phyloP scores from a whole-genome alignment of 2,329 filamentous ascomycete species.

The Neospermospora avenae region DNA sequence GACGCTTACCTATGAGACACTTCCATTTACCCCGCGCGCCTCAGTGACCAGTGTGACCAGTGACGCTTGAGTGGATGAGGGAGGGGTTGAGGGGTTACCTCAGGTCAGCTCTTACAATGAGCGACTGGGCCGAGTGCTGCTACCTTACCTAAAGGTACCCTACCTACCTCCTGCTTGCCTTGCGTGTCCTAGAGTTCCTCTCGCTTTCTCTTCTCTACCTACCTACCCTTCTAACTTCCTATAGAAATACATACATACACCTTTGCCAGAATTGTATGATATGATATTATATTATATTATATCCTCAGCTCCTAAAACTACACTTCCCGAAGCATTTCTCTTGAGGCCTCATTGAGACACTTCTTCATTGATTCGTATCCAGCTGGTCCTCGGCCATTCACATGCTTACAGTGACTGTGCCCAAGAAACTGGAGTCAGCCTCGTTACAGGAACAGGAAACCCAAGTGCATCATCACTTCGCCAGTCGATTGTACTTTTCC shows the following conservation, averaged over 20 bases:
- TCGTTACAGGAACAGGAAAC: conserved; percentile 5
- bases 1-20: too few species aligned
- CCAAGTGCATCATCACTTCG: neutral
- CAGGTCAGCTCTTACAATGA: neutral
- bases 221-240: neutral
- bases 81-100: neutral
- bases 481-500: neutral
- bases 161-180: neutral
- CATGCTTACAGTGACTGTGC: neutral
- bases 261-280: neutral
- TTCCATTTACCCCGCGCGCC: neutral
- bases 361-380: neutral
- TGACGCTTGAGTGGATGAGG: neutral
- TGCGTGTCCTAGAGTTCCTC: too few species aligned
- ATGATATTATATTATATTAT: neutral
- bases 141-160: neutral
- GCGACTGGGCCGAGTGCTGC: neutral
- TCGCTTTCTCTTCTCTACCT: neutral
- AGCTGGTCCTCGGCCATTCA: neutral
- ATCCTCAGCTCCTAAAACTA: neutral
- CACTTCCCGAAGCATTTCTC: neutral
- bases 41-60: neutral
- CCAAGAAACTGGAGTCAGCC: conserved; percentile 2
- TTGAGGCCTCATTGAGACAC: neutral
- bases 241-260: neutral